Evolutionary conservation across 805 yeast species (phyloP).

Genomic region (Yamadazyma endophytica): DNA sequence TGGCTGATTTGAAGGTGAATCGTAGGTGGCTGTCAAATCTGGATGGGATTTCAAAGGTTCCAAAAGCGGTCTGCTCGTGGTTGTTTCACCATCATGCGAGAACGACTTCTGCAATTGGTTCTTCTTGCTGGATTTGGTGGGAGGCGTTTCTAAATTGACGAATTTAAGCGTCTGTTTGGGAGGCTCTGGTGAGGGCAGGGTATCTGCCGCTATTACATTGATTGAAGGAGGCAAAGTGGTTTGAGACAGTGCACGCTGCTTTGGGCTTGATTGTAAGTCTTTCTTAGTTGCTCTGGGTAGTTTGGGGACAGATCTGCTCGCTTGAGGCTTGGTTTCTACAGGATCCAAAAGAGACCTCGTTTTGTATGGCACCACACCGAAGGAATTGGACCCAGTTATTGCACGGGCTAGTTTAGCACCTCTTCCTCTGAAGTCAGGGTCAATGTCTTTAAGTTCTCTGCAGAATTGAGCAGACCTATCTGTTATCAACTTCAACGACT

Average conservation of each 20-base stretch:
- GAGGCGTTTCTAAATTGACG: constrained; percentile 19
- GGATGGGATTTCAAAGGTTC: constrained; percentile 40
- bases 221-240: constrained; percentile 4
- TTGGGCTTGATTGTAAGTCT: too few relatives aligned
- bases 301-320: constrained; percentile 3
- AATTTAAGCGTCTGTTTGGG: constrained; percentile 27
- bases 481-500: constrained; percentile 23
- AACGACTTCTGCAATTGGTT: constrained; percentile 24
- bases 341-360: constrained; percentile 40
- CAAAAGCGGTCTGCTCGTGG: constrained; percentile 18
- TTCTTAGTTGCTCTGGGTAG: constrained; percentile 5
- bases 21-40: constrained; percentile 16
- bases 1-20: background rate
- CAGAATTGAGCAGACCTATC: constrained; percentile 34
- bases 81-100: constrained; percentile 23
- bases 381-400: constrained; percentile 39
- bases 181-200: constrained; percentile 15
- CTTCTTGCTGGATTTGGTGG: constrained; percentile 4
- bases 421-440: constrained; percentile 36
- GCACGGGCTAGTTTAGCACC: constrained; percentile 40
- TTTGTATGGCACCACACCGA: constrained; percentile 36
- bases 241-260: constrained; percentile 1
- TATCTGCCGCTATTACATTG: constrained; percentile 5
- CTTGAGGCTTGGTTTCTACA: constrained; percentile 17
- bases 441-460: constrained; percentile 27